Base-by-base conservation (phyloP, 1,284 basidiomycete species). In the Amylostereum chailletii region DNA sequence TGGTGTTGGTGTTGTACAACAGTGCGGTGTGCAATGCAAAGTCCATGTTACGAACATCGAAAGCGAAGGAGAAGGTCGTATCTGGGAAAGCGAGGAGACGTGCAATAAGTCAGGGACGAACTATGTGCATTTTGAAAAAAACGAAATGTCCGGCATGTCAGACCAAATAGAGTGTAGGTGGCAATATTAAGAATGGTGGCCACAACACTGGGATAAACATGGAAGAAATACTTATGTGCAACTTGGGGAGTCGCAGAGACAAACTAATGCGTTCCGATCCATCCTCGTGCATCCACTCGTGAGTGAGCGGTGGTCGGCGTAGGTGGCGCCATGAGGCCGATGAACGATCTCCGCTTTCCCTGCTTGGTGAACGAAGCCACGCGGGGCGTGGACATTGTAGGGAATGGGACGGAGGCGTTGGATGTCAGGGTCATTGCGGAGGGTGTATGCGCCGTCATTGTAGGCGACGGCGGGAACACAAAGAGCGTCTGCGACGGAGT, bases 231-330 rank as follows among this genome's bases (percentile, higher is more conserved):
- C 19, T 19, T 19, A 19, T 19, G 19, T 19, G 19, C 19, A 19
- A 19, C 19, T 19, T 19, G 19, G 19, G 19, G 19, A 19, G 19
- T 19, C 19, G 19, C 19, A 19, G 19, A 19, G 19, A 19, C 19
- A 19, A 19, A 19, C 19, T 58, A 72, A 53, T 76, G 71, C 50
- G 81, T 57, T 39, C 79, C 79, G 57, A 88, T 71, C 70, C 80
- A 87, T 26, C 87, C 87, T 51, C 83, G 77, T 51, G 77, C 87
- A 61, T 90, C 87, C 48, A 90, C 87, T 53, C 81, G 82, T 9
- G 86, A 86, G 54, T 85, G 85, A 2, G 83, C 88, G 29, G 81
- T 86, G n/a, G 87, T 90, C 6, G 88, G 85, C 39, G 82, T 82
- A 27, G 79, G 55, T n/a, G 80, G 76, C 34, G 75, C 70, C 39